A percentile compares a stretch with the other conserved stretches of the same genome.
These are phyloP conservation scores for Syzygium grande DNA, from an alignment of 345 rosid species.

Conservation along the genomic window DNA sequence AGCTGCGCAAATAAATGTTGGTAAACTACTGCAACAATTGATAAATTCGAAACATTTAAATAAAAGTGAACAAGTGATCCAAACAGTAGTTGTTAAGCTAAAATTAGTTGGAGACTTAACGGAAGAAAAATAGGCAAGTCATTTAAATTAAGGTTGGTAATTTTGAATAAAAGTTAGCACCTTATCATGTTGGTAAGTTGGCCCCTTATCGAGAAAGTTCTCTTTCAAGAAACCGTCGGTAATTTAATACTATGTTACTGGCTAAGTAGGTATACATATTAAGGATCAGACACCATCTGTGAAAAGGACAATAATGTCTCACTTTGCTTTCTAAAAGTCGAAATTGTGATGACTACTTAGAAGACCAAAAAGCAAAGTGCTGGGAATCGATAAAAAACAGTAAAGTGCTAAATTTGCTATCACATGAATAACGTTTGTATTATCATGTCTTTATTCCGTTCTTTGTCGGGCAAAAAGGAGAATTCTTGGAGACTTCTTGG, in stretches of 20 bases:
- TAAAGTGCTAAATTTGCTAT: background rate
- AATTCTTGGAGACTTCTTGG: background rate
- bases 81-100: background rate
- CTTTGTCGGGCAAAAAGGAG: background rate
- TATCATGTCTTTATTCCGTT: background rate
- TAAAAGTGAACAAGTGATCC: background rate
- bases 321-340: background rate
- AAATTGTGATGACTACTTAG: background rate
- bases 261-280: background rate
- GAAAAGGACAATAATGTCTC: background rate
- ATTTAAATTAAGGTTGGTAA: no score
- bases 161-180: no score
- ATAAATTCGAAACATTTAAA: no score
- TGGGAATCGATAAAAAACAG: background rate
- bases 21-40: background rate
- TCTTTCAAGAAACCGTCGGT: fast-evolving
- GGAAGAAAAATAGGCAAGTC: no score
- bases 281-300: background rate
- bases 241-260: no score
- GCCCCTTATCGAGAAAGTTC: no score
- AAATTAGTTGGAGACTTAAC: background rate
- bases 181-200: no score
- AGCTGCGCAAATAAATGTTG: background rate
- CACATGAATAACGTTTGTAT: background rate
- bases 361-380: background rate